Percentiles rank a stretch among this genome's conserved stretches.
These are phyloP conservation scores for Ilyonectria mors-panacis DNA, from an alignment of 2,329 filamentous ascomycete species.

Conservation along the genomic window DNA sequence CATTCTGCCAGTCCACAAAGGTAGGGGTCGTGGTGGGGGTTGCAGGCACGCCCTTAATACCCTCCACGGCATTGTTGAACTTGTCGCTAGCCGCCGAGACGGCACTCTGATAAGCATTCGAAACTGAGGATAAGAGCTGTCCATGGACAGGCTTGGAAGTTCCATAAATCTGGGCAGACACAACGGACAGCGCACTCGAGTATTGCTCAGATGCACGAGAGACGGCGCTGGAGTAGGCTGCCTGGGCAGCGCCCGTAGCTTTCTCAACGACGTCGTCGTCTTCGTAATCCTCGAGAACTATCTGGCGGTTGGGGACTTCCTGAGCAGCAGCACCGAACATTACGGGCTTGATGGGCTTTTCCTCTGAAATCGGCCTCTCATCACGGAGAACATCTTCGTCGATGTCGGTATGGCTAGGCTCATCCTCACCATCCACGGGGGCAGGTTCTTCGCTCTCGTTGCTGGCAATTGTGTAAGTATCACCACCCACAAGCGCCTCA, in stretches of 20 bases:
- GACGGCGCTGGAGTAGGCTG: constrained; percentile 76
- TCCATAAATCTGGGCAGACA: constrained; percentile 78
- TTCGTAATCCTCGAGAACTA: constrained; percentile 66
- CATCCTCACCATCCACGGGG: constrained; percentile 43
- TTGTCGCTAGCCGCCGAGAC: constrained; percentile 73
- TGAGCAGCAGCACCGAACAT: constrained; percentile 68
- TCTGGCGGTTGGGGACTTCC: constrained; percentile 62
- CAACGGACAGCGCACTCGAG: constrained; percentile 75
- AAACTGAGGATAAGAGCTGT: constrained; percentile 78
- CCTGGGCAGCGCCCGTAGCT: constrained; percentile 63
- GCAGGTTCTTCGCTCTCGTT: constrained; percentile 49
- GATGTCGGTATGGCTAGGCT: constrained; percentile 45
- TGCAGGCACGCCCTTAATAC: constrained; percentile 66
- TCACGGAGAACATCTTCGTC: constrained; percentile 46
- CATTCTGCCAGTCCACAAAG: constrained; percentile 63
- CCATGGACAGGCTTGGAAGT: constrained; percentile 79
- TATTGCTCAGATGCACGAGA: constrained; percentile 78
- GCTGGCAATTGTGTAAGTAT: constrained; percentile 43
- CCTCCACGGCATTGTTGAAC: constrained; percentile 68
- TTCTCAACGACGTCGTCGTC: constrained; percentile 49
- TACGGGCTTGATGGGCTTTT: constrained; percentile 60
- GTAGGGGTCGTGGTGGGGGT: constrained; percentile 59
- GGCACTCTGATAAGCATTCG: constrained; percentile 77
- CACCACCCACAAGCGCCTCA: constrained; percentile 44
- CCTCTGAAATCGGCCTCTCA: constrained; percentile 45